Base-by-base conservation (phyloP, 2,329 filamentous ascomycete species). In the Albifimbria verrucaria region DNA sequence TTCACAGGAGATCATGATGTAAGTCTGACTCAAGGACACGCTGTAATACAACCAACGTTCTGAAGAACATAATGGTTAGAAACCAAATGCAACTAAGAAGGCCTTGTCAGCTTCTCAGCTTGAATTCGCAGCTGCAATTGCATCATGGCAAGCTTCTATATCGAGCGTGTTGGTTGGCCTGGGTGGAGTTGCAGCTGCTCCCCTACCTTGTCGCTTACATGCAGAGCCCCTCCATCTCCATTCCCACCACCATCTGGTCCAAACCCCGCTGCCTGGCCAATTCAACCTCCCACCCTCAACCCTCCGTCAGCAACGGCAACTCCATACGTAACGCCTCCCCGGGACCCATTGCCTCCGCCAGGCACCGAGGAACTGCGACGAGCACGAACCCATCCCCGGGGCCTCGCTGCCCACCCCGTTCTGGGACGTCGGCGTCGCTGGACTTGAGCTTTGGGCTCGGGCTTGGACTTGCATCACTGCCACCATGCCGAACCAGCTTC, bases 401-500 rank as follows among this genome's bases (percentile, higher is more conserved):
- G n/a, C n/a, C n/a, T n/a, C n/a, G n/a, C n/a, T n/a, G n/a, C n/a
- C n/a, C n/a, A n/a, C n/a, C n/a, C n/a, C n/a, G n/a, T n/a, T n/a
- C n/a, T n/a, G n/a, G n/a, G n/a, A n/a, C n/a, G n/a, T n/a, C n/a
- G n/a, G n/a, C n/a, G n/a, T n/a, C n/a, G n/a, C n/a, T n/a, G n/a
- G n/a, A n/a, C 32, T 39, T 39, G 32, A 12, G 15, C 32, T 39
- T n/a, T 12, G 32, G 32, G 11, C 12, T 12, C 12, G 26, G 15
- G 26, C 11, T 39, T 39, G n/a, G n/a, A 5, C 18, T 12, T 39
- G 32, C 32, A 55, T 55, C 57, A 55, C 55, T 59, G 64, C 59
- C 55, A 66, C 55, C 54, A 69, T 69, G 66, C 62, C 59, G 63
- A 61, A 59, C 61, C 63, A 60, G 58, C 59, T 52, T 55, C 59